Base-by-base conservation (phyloP, 2,329 filamentous ascomycete genomes). In the Botryosphaeria dothidea region DNA sequence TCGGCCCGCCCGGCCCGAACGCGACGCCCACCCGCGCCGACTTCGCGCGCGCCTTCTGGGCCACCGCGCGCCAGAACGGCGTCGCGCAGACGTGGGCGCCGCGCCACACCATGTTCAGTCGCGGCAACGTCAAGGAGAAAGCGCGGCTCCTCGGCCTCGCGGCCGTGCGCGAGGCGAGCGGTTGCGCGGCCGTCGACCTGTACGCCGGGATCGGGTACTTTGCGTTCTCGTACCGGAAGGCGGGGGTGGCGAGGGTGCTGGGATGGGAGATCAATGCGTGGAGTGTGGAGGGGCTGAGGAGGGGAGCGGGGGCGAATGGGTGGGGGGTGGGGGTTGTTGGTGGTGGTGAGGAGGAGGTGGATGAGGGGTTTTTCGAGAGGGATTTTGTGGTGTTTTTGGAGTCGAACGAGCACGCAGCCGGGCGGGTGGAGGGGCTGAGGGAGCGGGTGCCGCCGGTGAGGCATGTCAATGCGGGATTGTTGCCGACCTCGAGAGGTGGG, bases 161-260 rank as follows among this genome's bases (percentile, higher is more conserved):
- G 2, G 21, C 48, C 15, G 49, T 74, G 21, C 58, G 62, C 17
- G 71, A 70, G 25, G 67, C 75, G 46, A 65, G 27, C 3, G 48
- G 62, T 2, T 69, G 69, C 58, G 64, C 31, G 66, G 80, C 78
- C 1, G 85, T 96, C 0, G 94, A 98, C 76, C 80, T 98, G 66
- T 97, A 96, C 79, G 92, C 91, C 0, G 94, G 94, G 0, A 97
- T 97, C 68, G 94, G 94, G 4, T 97, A 97, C 78, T 97, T 98
- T 78, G 87, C 90, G 3, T 96, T 97, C 73, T 91, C 88, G 34
- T 97, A 97, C 77, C 85, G 89, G 6, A 83, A 81, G 66, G 85
- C 90, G 19, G 92, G 92, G 0, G 80, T 93, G 71, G 80, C 71
- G 8, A 80, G 85, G 56, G 90, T 97, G 1, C 81, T 95, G 46